Base-by-base conservation (phyloP, 495 filamentous ascomycete species). In the Diplogelasinospora grovesii region DNA sequence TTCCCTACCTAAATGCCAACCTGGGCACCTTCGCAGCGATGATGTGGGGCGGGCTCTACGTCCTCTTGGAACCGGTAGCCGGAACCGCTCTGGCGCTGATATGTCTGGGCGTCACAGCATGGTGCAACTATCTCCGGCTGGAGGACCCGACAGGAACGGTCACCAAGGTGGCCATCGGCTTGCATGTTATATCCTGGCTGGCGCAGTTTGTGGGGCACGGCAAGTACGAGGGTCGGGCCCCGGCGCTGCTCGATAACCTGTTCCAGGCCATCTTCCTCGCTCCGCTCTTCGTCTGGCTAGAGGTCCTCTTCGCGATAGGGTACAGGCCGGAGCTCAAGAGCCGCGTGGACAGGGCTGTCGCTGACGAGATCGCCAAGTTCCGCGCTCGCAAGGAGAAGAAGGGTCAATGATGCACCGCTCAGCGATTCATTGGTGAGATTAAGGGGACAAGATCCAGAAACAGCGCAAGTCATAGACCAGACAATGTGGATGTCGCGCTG, bases 221-320 rank as follows among this genome's bases (percentile, higher is more conserved):
- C 13, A 78, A 73, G 7, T 98, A 85, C 52, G 92, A 97, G 64
- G 79, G 85, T 18, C 71, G 90, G 27, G 86, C 89, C 2, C 92
- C 92, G 8, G 90, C 90, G 9, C 54, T 95, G 44, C 63, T 96
- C 47, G 90, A 96, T 62, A 97, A 95, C 54, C 61, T 96, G 23
- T 71, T 89, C 18, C 90, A 96, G 60, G 89, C 92, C 18, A 55
- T 95, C 39, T 82, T 98, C 44, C 73, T 97, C n/a, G 92, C 92
- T 1, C 92, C 92, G n/a, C 79, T 98, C 48, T 98, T 98, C 54
- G 89, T 97, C 22, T 98, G 90, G 85, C 82, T 98, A 57, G 90
- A 98, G 69, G 65, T 94, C 13, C 67, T 98, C 16, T 98, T 98
- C 67, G 80, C 71, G 53, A 79, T 90, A 39, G 92, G 92, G 5